phyloP scores from a whole-genome alignment of 2,329 filamentous ascomycete genomes.

The Epicoccum nigrum region DNA sequence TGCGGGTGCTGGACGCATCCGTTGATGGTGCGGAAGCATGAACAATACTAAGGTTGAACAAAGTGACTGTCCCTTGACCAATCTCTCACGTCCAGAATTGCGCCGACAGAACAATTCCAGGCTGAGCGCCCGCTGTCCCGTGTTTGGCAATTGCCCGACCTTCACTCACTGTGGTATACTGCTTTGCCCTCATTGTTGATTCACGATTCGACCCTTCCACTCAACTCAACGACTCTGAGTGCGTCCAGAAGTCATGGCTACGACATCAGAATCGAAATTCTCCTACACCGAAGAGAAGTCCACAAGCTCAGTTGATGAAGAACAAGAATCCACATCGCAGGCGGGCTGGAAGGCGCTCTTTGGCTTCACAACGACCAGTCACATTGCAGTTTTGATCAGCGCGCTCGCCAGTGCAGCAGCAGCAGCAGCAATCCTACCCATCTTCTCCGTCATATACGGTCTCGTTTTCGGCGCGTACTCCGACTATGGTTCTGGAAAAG shows the following conservation, averaged over 20 bases:
- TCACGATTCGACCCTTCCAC: constrained; percentile 3
- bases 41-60: constrained; percentile 46
- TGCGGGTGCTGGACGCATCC: background rate
- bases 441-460: constrained; percentile 73
- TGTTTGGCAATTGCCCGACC: constrained; percentile 20
- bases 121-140: constrained; percentile 22
- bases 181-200: constrained; percentile 2
- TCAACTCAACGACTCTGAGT: background rate
- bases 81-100: constrained; percentile 5
- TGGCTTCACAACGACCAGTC: constrained; percentile 69
- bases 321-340: constrained; percentile 27
- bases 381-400: constrained; percentile 61
- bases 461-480: constrained; percentile 75
- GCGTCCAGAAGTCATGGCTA: constrained; percentile 20
- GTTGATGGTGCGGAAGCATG: constrained; percentile 17
- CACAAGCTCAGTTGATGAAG: constrained; percentile 20
- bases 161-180: constrained; percentile 16
- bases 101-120: background rate
- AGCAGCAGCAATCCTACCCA: constrained; percentile 68
- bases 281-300: constrained; percentile 23
- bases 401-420: constrained; percentile 64
- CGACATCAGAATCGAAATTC: constrained; percentile 15
- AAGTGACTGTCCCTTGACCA: constrained; percentile 23
- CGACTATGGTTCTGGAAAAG: constrained; percentile 64
- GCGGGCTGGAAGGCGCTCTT: constrained; percentile 68